These are phyloP conservation scores for Botrytis hyacinthi DNA, from an alignment of 2,329 filamentous ascomycete genomes.

Conservation along the genomic window DNA sequence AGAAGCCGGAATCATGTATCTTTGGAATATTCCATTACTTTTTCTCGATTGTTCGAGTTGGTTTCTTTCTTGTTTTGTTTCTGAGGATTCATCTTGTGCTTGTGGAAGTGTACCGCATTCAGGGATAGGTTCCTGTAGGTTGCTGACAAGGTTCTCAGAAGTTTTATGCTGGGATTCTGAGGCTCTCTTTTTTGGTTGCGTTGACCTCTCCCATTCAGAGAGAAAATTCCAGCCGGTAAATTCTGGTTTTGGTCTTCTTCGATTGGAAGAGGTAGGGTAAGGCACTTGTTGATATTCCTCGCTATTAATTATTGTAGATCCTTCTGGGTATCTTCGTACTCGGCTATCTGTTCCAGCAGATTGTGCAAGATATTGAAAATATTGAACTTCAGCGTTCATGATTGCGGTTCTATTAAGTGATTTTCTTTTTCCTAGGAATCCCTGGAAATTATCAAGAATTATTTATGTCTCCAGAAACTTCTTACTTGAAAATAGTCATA, in stretches of 20 bases:
- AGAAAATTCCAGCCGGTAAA: not conserved
- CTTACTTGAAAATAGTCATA: not conserved
- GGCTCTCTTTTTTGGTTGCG: rapidly evolving
- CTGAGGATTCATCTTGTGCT: not conserved
- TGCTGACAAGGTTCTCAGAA: not conserved
- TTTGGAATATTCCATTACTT: not conserved
- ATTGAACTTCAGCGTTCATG: not conserved
- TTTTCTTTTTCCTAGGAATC: too few species aligned
- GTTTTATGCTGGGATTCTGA: not conserved
- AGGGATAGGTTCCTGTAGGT: not conserved
- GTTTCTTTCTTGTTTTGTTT: not conserved
- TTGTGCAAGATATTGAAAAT: not conserved
- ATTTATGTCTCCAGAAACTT: not conserved
- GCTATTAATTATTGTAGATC: too few species aligned
- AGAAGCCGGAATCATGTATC: not conserved
- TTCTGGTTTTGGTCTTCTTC: not conserved
- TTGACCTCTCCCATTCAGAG: not conserved
- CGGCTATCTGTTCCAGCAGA: not conserved
- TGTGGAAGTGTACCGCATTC: not conserved
- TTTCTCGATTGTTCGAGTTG: not conserved
- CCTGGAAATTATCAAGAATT: not conserved
- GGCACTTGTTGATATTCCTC: not conserved
- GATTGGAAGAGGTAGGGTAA: not conserved
- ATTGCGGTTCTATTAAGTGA: not conserved
- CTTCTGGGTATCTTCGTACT: not conserved